phyloP scores from a whole-genome alignment of 495 filamentous ascomycete species.

The Astrothelium subdiscretum region DNA sequence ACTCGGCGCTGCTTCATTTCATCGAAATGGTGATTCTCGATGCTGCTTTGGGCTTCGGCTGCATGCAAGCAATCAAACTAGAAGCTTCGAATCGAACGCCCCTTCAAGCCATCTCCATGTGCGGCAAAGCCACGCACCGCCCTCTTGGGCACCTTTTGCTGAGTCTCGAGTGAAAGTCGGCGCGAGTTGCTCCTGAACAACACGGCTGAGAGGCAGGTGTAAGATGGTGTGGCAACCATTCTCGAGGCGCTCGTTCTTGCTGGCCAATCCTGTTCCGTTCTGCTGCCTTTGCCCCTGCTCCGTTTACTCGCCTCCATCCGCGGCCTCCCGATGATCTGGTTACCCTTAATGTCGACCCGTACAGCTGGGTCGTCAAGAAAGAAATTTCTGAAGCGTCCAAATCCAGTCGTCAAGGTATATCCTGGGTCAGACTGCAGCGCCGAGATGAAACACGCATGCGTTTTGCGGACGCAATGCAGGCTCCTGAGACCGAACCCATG shows the following conservation, averaged over 20 bases:
- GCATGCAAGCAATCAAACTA: background rate
- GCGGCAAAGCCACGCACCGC: background rate
- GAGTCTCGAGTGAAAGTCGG: background rate
- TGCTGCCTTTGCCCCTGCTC: background rate
- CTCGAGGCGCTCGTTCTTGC: background rate
- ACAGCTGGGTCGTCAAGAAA: background rate
- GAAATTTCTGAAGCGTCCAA: background rate
- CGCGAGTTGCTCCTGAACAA: background rate
- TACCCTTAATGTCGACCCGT: background rate
- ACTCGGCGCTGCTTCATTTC: background rate
- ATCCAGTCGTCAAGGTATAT: background rate
- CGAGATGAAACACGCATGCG: background rate
- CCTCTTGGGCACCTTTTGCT: background rate
- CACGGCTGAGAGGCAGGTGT: background rate
- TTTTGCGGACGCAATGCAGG: background rate
- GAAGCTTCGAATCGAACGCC: background rate
- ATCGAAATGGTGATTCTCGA: background rate
- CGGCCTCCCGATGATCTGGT: background rate
- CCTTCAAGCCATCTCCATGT: background rate
- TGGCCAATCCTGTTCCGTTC: background rate
- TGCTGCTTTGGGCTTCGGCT: background rate
- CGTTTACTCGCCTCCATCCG: background rate
- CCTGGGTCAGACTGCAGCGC: background rate
- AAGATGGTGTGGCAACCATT: background rate
- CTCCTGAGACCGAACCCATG: background rate